These are phyloP conservation scores for Coniochaeta sp. DNA, from an alignment of 2,329 filamentous ascomycete species.

Conservation along the genomic window DNA sequence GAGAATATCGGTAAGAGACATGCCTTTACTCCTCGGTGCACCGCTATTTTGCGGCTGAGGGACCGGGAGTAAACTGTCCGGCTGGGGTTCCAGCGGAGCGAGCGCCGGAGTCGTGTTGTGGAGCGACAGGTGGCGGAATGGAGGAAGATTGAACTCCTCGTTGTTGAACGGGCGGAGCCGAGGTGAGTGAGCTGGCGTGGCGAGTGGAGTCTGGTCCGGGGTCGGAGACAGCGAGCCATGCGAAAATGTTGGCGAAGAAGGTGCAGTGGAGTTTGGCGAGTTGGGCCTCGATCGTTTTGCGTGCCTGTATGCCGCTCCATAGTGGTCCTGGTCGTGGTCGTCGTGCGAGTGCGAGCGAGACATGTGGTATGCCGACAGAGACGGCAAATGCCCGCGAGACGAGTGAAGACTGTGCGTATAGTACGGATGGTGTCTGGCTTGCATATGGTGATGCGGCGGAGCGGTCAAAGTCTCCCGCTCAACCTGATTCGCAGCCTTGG, in stretches of 20 bases:
- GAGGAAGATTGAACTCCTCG: constrained; percentile 72
- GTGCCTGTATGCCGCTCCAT: constrained; percentile 58
- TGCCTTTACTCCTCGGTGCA: constrained; percentile 56
- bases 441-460: constrained; percentile 32
- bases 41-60: constrained; percentile 33
- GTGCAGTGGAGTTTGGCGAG: constrained; percentile 90
- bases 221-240: constrained; percentile 94
- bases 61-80: constrained; percentile 32
- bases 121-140: constrained; percentile 60
- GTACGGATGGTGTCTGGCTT: constrained; percentile 45
- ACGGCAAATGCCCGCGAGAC: constrained; percentile 59
- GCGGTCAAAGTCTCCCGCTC: constrained; percentile 47
- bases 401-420: constrained; percentile 39
- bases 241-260: constrained; percentile 92
- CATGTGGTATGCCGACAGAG: constrained; percentile 87
- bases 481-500: constrained; percentile 53
- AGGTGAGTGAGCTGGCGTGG: constrained; percentile 90
- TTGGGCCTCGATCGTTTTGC: constrained; percentile 87
- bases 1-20: constrained; percentile 89
- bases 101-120: constrained; percentile 47
- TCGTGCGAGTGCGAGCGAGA: constrained; percentile 79
- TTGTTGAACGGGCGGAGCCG: constrained; percentile 71
- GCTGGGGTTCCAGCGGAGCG: constrained; percentile 50
- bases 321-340: constrained; percentile 67
- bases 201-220: constrained; percentile 96